Evolutionary conservation across 805 yeast genomes (phyloP), one percentile per base, ranked within the genome.

Genomic region (Candida boidinii): DNA sequence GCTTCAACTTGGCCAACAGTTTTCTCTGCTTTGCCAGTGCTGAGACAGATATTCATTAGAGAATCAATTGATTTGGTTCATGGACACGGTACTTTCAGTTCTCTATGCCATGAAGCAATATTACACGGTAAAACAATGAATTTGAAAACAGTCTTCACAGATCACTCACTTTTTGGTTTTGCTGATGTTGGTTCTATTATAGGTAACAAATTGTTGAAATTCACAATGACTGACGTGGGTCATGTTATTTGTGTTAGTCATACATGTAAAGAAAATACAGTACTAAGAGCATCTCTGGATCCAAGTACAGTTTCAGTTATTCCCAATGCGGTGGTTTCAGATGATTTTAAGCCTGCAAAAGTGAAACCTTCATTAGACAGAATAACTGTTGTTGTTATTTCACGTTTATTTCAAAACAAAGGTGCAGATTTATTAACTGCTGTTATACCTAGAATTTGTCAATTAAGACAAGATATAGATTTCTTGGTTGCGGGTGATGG

Each of bases 401-500:
- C 96, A 7, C 64, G 99, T 43, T 62, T 92, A 16, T 92, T 83
- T 51, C 94, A 94, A n/a, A 92, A 92, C 54, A 92, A 92, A 52
- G 99, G 99, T 23, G 92, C 94, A 0, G 98, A 88, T 49, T 62
- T 92, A 15, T 59, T 92, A 15, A 77, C 82, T 2, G 92, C 85
- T 1, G 70, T 86, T 11, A 81, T 92, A 16, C 99, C 99, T 0
- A 62, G 76, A 26, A 76, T 92, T 4, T 92, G 98, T 51, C 48
- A 61, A 6, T 53, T 60, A 12, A 70, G 76, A 34, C 66, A 72
- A 1, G 69, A 73, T 13, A 88, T 88, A 2, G 73, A 76, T 32
- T 88, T 92, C 43, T 55, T 90, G 2, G 76, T 92, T 29, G 99
- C 96, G 3, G 99, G 99, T 10, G 94, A 86, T 56, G 99, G 99